Evolutionary conservation across 495 filamentous ascomycete genomes (phyloP).

Genomic region (Neurospora cerealis): DNA sequence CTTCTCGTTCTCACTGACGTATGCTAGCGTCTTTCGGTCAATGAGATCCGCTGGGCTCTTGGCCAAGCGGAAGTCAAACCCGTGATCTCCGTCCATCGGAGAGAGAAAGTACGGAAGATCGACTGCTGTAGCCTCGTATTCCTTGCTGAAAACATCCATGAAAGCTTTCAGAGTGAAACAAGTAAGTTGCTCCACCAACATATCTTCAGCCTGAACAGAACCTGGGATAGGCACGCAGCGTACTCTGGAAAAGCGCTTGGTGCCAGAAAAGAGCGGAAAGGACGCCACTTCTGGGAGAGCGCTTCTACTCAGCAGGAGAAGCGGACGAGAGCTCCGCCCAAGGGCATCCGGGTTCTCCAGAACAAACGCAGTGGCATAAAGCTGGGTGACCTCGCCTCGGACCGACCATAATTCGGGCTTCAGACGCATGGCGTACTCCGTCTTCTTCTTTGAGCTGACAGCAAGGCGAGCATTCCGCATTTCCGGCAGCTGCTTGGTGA

Average conservation of each 20-base stretch:
- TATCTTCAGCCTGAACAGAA: constrained; percentile 31
- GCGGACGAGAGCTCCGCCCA: constrained; percentile 47
- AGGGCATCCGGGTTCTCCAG: constrained; percentile 50
- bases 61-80: constrained; percentile 12
- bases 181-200: constrained; percentile 42
- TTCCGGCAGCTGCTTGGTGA: constrained; percentile 60
- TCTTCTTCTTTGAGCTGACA: constrained; percentile 62
- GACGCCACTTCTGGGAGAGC: constrained; percentile 52
- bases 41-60: constrained; percentile 34
- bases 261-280: constrained; percentile 63
- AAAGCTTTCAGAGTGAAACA: constrained; percentile 68
- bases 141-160: constrained; percentile 83
- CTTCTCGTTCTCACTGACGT: constrained; percentile 36
- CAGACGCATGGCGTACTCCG: constrained; percentile 62
- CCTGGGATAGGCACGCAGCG: constrained; percentile 23
- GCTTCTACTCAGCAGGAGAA: constrained; percentile 65
- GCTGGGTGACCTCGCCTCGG: constrained; percentile 38
- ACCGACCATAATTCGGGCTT: constrained; percentile 70
- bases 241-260: constrained; percentile 49
- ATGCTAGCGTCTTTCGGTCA: constrained; percentile 54
- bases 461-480: constrained; percentile 92
- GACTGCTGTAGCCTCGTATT: constrained; percentile 50
- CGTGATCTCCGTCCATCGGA: constrained; percentile 38
- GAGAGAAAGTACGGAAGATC: constrained; percentile 81
- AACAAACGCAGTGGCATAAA: constrained; percentile 57